Evolutionary conservation across 1,284 basidiomycete genomes (phyloP).

Genomic region (Puccinia horiana): DNA sequence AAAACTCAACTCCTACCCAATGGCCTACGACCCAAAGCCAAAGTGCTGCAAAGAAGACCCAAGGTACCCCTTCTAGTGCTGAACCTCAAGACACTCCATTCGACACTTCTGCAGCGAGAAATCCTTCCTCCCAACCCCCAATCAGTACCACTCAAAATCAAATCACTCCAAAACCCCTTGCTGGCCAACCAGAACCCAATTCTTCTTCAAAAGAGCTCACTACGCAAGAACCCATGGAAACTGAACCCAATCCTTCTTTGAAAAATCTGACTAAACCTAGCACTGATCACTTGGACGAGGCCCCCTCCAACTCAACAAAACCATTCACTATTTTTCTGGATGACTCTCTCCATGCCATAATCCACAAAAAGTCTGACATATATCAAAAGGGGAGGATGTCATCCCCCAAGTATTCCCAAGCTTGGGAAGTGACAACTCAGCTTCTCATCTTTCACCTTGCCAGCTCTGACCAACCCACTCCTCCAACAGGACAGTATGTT

Average conservation of each 20-base stretch:
- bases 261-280: background rate
- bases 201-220: no score
- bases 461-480: background rate
- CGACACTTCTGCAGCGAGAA: background rate
- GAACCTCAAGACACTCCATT: background rate
- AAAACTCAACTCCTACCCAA: background rate
- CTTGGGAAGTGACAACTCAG: background rate
- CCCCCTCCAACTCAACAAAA: background rate
- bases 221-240: background rate
- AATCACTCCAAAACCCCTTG: no score
- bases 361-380: background rate
- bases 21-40: background rate
- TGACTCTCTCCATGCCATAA: background rate
- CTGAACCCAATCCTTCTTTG: background rate
- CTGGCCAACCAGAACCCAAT: no score
- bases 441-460: background rate
- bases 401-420: background rate
- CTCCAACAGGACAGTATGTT: background rate
- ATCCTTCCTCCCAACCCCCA: background rate
- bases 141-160: background rate
- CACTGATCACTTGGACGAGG: background rate
- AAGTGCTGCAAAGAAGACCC: no score
- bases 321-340: background rate
- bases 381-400: background rate
- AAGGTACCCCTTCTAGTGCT: background rate